These are phyloP conservation scores for Colletotrichum viniferum DNA, from an alignment of 2,329 filamentous ascomycete genomes.

Conservation along the genomic window DNA sequence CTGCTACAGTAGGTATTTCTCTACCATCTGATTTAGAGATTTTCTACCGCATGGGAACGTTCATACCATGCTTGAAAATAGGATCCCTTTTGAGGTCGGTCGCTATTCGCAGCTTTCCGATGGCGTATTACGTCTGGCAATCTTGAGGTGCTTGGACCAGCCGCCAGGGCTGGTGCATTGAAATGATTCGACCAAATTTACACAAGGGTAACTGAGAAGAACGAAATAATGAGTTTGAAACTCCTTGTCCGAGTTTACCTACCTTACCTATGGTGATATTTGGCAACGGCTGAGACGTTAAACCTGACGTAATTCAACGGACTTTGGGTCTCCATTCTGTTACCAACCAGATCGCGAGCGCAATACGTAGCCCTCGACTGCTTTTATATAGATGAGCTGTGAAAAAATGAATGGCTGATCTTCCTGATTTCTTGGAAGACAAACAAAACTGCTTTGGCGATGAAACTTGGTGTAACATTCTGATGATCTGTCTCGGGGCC, in stretches of 20 bases:
- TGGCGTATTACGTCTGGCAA: neutral
- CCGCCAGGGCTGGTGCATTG: fast-evolving
- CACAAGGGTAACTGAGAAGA: neutral
- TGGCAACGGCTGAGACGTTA: neutral
- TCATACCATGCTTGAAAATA: neutral
- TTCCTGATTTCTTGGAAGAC: neutral
- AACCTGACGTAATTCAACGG: neutral
- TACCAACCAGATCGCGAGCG: neutral
- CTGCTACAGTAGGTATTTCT: neutral
- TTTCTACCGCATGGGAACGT: neutral
- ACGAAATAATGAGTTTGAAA: neutral
- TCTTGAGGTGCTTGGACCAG: fast-evolving
- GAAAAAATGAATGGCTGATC: neutral
- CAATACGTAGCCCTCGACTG: fast-evolving
- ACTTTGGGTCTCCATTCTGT: neutral
- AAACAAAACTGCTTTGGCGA: neutral
- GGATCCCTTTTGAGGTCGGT: fast-evolving
- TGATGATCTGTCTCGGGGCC: neutral
- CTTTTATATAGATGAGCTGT: neutral
- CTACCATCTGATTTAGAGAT: fast-evolving
- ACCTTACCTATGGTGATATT: neutral
- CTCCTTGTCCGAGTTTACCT: neutral
- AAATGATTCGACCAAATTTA: too few relatives aligned
- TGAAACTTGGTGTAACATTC: neutral
- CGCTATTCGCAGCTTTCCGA: neutral